Evolutionary conservation across 345 rosid species (phyloP).

Genomic region (Jatropha curcas): DNA sequence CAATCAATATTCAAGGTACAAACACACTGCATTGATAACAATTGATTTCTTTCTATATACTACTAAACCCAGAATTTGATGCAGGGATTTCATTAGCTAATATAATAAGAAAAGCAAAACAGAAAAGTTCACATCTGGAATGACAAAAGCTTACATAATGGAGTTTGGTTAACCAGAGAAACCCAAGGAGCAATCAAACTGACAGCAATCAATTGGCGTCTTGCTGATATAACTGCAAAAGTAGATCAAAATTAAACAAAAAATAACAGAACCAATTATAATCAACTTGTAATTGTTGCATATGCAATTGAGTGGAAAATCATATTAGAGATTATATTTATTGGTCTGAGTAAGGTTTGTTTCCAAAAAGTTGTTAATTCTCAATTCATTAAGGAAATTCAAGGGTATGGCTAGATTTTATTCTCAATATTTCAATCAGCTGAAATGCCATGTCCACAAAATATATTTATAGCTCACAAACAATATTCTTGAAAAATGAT

Average conservation of each 20-base stretch:
- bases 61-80: conserved; percentile 9
- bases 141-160: conserved; percentile 58
- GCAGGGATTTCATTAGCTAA: conserved; percentile 3
- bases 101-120: neutral
- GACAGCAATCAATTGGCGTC: conserved; percentile 62
- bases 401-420: neutral
- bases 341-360: neutral
- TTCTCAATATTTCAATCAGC: neutral
- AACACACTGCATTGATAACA: conserved; percentile 16
- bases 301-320: neutral
- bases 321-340: neutral
- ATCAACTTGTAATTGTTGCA: neutral
- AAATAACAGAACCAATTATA: neutral
- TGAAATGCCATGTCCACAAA: neutral
- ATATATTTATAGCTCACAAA: neutral
- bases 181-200: conserved; percentile 64
- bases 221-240: conserved; percentile 53
- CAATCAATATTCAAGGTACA: conserved; percentile 30
- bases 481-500: neutral
- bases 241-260: neutral
- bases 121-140: neutral
- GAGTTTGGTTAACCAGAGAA: conserved; percentile 46
- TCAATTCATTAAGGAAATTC: neutral
- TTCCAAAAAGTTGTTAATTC: neutral
- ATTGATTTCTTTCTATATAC: conserved; percentile 23